Percentiles rank a stretch among this genome's conserved stretches.
These are phyloP conservation scores for Diaporthe helianthi DNA, from an alignment of 2,329 filamentous ascomycete genomes.

Conservation along the genomic window DNA sequence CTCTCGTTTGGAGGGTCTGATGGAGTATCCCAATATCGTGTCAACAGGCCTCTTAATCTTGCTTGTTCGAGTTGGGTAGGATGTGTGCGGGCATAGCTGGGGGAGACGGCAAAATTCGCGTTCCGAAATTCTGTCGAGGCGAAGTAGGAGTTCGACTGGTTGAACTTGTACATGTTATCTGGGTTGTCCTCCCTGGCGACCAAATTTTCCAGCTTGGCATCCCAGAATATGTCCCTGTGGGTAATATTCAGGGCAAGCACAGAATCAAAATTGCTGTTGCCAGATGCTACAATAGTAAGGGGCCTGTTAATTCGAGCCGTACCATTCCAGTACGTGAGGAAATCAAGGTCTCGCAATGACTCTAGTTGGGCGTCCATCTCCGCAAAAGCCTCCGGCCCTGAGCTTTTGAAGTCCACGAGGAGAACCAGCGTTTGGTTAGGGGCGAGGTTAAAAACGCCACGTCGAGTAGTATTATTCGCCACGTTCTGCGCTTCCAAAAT, in stretches of 20 bases:
- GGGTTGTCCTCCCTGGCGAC: background rate
- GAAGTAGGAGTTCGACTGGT: constrained; percentile 16
- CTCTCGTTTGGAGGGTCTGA: constrained; percentile 1
- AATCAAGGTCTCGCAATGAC: constrained; percentile 11
- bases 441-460: background rate
- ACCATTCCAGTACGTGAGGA: constrained; percentile 12
- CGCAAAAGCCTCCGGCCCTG: background rate
- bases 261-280: constrained; percentile 7
- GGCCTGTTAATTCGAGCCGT: constrained; percentile 6
- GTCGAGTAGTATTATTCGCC: background rate
- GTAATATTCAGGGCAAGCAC: constrained; percentile 12
- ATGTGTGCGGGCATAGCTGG: background rate
- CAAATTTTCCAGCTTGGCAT: constrained; percentile 1
- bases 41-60: constrained; percentile 8
- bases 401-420: constrained; percentile 21
- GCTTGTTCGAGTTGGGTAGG: background rate
- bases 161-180: background rate
- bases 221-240: constrained; percentile 21
- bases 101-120: background rate
- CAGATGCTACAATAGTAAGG: constrained; percentile 12
- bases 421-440: constrained; percentile 13
- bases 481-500: background rate
- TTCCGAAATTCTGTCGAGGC: constrained; percentile 19
- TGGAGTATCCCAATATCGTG: constrained; percentile 18
- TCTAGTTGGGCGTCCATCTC: constrained; percentile 1